Evolutionary conservation across 441 rosid species (phyloP), one percentile per base, ranked within the genome.

Genomic region (Bocquillonia castaneifolia): DNA sequence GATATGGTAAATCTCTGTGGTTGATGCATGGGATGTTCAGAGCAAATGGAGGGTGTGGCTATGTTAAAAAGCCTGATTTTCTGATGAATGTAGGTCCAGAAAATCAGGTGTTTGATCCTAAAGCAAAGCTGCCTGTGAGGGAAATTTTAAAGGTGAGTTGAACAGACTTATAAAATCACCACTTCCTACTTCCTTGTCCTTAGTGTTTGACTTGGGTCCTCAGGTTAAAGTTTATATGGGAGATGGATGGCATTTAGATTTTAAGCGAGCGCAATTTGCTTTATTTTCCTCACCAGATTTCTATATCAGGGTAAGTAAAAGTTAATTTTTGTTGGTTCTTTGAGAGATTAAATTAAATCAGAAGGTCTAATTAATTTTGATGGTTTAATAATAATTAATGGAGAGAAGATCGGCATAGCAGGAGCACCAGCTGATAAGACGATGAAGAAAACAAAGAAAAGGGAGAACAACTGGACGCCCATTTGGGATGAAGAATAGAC

Each of bases 11-110:
- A 80, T 75, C 85, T 72, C 77, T 92, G 28, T 88, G 98, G 96
- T 69, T 86, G 82, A 92, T 92, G 96, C 91, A 89, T 44, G 96
- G 94, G 58, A 92, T 92, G 96, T 92, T 92, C 70, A 82, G 78
- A 78, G 86, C 83, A 37, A 92, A 92, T 61, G 96, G 94, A 52
- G 86, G 92, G 51, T 89, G 96, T 52, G 96, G 97, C 18, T 89
- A 88, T 60, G 85, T 92, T 34, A 88, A 83, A 74, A 89, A 89
- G 76, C 96, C 96, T 0, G 85, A 85, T 51, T 68, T 92, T 67
- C 76, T 92, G 22, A 66, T 88, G 81, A 68, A 72, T 18, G 39
- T 17, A 1, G 80, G 10, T 44, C 84, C 3, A 57, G 78, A 70
- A 34, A 83, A 80, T 75, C 64, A 81, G 60, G 77, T 85, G 15